Conservation (phyloP, 768 basidiomycete genomes). For the Tricholoma terreum region DNA sequence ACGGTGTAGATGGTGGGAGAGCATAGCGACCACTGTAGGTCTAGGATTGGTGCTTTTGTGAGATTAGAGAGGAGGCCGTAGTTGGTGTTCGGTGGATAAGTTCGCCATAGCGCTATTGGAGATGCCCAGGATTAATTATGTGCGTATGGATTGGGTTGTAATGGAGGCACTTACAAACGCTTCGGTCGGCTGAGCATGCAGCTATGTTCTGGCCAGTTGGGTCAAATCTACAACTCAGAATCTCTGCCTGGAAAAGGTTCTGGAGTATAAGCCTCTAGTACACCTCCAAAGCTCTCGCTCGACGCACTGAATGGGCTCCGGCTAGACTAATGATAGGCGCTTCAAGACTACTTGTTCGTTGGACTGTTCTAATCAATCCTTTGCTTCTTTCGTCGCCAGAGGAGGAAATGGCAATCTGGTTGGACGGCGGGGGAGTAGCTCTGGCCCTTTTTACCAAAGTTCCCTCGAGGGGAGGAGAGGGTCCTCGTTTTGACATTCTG, state of each 20-base stretch:
- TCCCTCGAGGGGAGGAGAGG: constrained; percentile 55
- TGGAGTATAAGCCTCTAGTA: neutral
- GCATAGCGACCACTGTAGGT: constrained; percentile 86
- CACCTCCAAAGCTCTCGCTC: neutral
- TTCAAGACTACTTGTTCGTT: constrained; percentile 89
- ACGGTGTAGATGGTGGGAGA: constrained; percentile 76
- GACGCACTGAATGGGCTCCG: constrained; percentile 79
- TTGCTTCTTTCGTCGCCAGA: constrained; percentile 70
- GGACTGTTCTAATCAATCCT: constrained; percentile 78
- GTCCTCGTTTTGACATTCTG: constrained; percentile 71
- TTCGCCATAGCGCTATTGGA: constrained; percentile 79
- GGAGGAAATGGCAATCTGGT: constrained; percentile 76
- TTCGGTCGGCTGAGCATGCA: constrained; percentile 86
- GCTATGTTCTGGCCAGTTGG: constrained; percentile 93
- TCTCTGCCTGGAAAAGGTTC: constrained; percentile 61
- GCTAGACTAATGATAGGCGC: constrained; percentile 91
- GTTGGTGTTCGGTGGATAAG: constrained; percentile 90
- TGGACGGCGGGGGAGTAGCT: constrained; percentile 46
- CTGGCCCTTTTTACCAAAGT: constrained; percentile 64
- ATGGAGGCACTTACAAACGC: constrained; percentile 66
- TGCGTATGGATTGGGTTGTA: neutral
- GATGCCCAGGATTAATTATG: neutral
- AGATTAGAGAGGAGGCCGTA: constrained; percentile 81
- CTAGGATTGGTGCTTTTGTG: constrained; percentile 89
- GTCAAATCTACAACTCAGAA: constrained; percentile 89